These are phyloP conservation scores for Alisma plantagoaquatica DNA, from an alignment of 106 monocot genomes.

Conservation along the genomic window DNA sequence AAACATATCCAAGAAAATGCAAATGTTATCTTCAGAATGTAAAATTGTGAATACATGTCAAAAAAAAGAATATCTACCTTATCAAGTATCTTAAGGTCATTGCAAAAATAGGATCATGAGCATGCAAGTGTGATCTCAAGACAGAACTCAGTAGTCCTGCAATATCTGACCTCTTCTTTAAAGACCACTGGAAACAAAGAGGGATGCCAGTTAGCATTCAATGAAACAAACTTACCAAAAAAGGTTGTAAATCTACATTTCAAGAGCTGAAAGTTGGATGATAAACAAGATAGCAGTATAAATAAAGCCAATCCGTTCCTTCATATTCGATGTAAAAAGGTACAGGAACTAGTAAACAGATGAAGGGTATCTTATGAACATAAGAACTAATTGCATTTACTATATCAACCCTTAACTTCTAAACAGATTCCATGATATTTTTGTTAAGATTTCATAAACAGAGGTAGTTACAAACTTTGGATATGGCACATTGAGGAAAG, in stretches of 20 bases:
- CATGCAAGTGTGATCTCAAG: conserved; percentile 75
- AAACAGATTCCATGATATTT: too few species aligned
- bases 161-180: conserved; percentile 65
- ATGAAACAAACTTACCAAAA: neutral
- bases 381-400: too few species aligned
- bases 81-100: conserved; percentile 94
- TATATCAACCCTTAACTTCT: too few species aligned
- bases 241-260: neutral
- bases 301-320: too few species aligned
- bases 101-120: conserved; percentile 83
- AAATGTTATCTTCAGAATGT: neutral
- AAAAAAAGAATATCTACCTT: conserved; percentile 31
- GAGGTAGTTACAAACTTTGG: too few species aligned
- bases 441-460: too few species aligned
- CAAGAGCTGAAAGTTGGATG: neutral
- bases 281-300: neutral
- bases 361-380: too few species aligned
- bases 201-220: neutral
- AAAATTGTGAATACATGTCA: neutral
- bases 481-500: too few species aligned
- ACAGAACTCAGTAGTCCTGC: conserved; percentile 74
- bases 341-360: too few species aligned
- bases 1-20: neutral
- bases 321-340: too few species aligned
- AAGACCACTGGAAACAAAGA: conserved; percentile 67